Percentiles rank a stretch among this genome's conserved stretches.
Evolutionary conservation across 139 green algal genomes (phyloP).

Genomic region (Chlamydomonas eustigma): DNA sequence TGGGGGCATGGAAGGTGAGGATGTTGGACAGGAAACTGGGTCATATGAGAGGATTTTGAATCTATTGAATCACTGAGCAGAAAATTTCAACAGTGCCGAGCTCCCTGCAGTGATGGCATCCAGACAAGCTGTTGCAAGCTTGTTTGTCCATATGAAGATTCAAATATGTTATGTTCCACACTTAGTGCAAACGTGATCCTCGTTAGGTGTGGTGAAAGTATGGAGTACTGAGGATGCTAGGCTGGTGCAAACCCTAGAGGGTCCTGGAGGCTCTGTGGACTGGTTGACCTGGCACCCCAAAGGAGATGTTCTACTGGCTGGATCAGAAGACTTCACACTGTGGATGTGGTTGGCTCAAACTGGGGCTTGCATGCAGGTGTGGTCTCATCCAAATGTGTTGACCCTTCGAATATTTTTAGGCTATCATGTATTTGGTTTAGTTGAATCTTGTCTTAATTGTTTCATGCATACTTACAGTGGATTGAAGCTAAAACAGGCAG

Average conservation of each 20-base stretch:
- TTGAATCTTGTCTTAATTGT: too few relatives aligned
- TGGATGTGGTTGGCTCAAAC: slow-evolving; percentile 17
- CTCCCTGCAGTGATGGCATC: too few relatives aligned
- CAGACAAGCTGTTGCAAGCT: too few relatives aligned
- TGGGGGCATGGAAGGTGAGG: slow-evolving; percentile 78
- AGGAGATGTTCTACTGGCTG: slow-evolving; percentile 84
- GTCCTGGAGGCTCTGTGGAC: slow-evolving; percentile 70
- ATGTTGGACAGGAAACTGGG: too few relatives aligned
- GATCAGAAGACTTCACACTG: slow-evolving; percentile 79
- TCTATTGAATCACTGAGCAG: too few relatives aligned
- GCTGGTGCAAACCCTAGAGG: slow-evolving; percentile 66
- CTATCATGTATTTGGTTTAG: too few relatives aligned
- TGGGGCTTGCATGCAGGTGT: slow-evolving; percentile 77
- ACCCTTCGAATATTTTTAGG: too few relatives aligned
- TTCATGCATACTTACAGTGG: too few relatives aligned
- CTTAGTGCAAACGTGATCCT: neutral
- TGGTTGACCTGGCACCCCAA: slow-evolving; percentile 93
- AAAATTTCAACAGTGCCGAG: too few relatives aligned
- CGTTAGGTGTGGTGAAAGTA: slow-evolving; percentile 62
- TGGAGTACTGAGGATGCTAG: slow-evolving; percentile 58
- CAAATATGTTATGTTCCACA: neutral
- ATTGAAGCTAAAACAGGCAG: too few relatives aligned
- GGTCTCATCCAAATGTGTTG: too few relatives aligned
- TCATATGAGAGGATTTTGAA: too few relatives aligned
- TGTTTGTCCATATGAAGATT: neutral